Base-by-base conservation (phyloP, 106 monocot genomes). In the Phalaenopsis aphrodite region DNA sequence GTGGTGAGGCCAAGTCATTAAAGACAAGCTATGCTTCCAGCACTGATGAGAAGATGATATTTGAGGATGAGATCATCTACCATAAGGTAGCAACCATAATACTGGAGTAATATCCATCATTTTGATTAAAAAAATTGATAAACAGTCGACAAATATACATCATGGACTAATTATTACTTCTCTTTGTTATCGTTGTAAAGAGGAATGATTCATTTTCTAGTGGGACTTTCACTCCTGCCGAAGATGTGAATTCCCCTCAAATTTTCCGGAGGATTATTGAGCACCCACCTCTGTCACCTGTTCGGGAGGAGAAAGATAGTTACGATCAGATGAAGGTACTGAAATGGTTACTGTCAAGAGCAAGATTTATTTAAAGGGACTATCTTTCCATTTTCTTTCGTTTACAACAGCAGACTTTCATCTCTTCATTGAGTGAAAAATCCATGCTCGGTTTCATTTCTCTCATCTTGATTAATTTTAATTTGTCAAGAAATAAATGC, bases 21-120 rank as follows among this genome's bases (percentile, higher is more conserved):
- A 87, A 67, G 57, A 76, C 42, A 23, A 71, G 37, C 24, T 43
- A 46, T 68, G 48, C 75, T 36, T 69, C 75, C 47, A 74, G 41
- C 38, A 78, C 84, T 10, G 91, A 96, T 30, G 95, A 95, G 80
- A 95, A 93, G 78, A 89, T 82, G 19, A 93, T 91, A 23, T 84
- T 90, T n/a, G 91, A 93, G 80, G 91, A 93, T 82, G 91, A 95
- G 41, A 87, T 88, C 65, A n/a, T 88, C 41, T 87, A 88, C 49
- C 84, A 83, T 1, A 87, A 86, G 91, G 93, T 90, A 37, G 6
- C 52, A 76, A 21, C 55, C 76, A 42, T 30, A 52, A 52, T 52
- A 52, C 10, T 52, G 1, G 0, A 71, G 38, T 16, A 2, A 37
- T 64, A 47, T 18, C 55, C 46, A 41, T 71, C 12, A 1, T 71